phyloP scores from a whole-genome alignment of 305 asterid genomes.

The Ajuga reptans region DNA sequence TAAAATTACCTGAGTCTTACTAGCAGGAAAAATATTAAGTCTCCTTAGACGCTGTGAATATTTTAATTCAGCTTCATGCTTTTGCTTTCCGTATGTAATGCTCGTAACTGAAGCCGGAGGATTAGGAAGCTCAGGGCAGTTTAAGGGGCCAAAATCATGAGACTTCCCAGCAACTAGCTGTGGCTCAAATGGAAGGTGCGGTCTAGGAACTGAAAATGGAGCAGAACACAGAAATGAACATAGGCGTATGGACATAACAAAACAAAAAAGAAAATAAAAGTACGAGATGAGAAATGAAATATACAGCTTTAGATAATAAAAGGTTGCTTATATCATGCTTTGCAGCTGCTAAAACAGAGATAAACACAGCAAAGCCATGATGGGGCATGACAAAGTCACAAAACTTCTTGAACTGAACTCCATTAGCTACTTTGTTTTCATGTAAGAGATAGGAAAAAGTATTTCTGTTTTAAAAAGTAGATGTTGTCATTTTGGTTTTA shows the following conservation, averaged over 20 bases:
- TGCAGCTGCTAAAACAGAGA: too few relatives aligned
- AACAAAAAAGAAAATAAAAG: not conserved
- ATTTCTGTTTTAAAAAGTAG: too few relatives aligned
- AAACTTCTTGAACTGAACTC: too few relatives aligned
- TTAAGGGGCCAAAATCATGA: slow-evolving; percentile 80
- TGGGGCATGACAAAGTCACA: too few relatives aligned
- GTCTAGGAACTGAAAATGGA: slow-evolving; percentile 74
- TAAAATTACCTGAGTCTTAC: slow-evolving; percentile 72
- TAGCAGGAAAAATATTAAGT: slow-evolving; percentile 84
- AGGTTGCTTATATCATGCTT: slow-evolving; percentile 12
- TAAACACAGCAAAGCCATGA: too few relatives aligned
- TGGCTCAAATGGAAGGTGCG: slow-evolving; percentile 88
- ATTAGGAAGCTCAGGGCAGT: slow-evolving; percentile 82
- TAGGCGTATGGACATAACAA: not conserved
- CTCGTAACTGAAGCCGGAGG: slow-evolving; percentile 47
- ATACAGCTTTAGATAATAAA: slow-evolving; percentile 4
- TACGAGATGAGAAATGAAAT: not conserved
- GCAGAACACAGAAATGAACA: slow-evolving; percentile 20
- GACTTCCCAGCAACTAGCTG: slow-evolving; percentile 91
- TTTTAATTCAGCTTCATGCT: slow-evolving; percentile 84
- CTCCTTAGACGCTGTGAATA: slow-evolving; percentile 88
- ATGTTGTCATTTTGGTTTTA: not conserved
- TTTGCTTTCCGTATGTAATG: slow-evolving; percentile 64
- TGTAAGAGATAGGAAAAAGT: too few relatives aligned
- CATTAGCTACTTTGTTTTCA: not conserved